phyloP scores from a whole-genome alignment of 495 filamentous ascomycete species.

The Xylona heveae region DNA sequence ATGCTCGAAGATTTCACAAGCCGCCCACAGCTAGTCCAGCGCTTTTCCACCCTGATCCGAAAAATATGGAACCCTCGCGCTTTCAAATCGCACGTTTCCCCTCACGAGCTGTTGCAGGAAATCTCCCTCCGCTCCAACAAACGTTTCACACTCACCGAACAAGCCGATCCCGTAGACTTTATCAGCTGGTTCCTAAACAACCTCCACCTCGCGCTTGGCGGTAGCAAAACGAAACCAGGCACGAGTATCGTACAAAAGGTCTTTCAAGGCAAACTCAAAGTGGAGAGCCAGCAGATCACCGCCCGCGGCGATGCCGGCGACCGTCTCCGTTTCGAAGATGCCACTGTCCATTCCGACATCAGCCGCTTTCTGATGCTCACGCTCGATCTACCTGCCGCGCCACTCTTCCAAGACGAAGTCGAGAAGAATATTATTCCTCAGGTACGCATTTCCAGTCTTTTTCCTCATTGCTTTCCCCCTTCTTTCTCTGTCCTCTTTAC shows the following conservation, averaged over 20 bases:
- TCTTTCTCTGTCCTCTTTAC: background rate
- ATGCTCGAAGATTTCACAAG: slow-evolving; percentile 57
- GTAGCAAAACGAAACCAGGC: slow-evolving; percentile 66
- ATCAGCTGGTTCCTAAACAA: slow-evolving; percentile 94
- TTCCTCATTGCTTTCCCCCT: no score
- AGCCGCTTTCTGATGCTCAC: slow-evolving; percentile 77
- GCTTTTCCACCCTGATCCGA: slow-evolving; percentile 75
- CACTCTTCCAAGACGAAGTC: slow-evolving; percentile 85
- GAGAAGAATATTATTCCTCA: slow-evolving; percentile 94
- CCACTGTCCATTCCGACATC: slow-evolving; percentile 50
- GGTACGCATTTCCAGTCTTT: no score
- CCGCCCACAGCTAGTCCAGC: slow-evolving; percentile 41
- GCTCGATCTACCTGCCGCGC: slow-evolving; percentile 75
- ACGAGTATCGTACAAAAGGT: slow-evolving; percentile 69
- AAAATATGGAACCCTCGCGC: slow-evolving; percentile 98
- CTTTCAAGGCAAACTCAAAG: slow-evolving; percentile 80
- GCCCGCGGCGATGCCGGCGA: slow-evolving; percentile 74
- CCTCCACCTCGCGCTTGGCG: slow-evolving; percentile 77
- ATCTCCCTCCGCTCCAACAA: slow-evolving; percentile 78
- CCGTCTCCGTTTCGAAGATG: slow-evolving; percentile 83
- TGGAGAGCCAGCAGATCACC: slow-evolving; percentile 89
- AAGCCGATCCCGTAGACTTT: slow-evolving; percentile 93
- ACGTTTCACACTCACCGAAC: slow-evolving; percentile 72
- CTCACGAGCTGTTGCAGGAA: slow-evolving; percentile 87
- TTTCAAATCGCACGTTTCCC: slow-evolving; percentile 93